These are phyloP conservation scores for Coemansia sp. DNA, from an alignment of 192 early-diverging fungal genomes.

Conservation along the genomic window DNA sequence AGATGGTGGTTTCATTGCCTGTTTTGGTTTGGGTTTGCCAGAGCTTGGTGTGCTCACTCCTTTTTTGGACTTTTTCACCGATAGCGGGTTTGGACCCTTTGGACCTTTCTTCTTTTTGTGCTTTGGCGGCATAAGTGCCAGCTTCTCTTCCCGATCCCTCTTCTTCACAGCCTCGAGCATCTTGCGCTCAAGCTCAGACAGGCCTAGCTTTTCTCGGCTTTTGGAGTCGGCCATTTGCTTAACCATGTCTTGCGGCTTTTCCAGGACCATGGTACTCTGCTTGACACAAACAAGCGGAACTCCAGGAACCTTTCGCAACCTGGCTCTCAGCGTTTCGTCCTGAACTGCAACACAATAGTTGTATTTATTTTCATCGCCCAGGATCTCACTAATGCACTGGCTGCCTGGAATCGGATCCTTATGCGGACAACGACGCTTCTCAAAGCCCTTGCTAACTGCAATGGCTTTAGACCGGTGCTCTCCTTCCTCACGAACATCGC, in stretches of 20 bases:
- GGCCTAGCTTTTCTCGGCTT: constrained; percentile 52
- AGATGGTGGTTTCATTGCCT: not conserved
- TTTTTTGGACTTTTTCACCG: constrained; percentile 71
- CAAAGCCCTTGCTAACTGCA: constrained; percentile 64
- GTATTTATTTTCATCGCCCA: constrained; percentile 73
- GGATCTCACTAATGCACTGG: constrained; percentile 76
- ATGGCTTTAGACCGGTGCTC: constrained; percentile 63
- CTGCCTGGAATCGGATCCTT: constrained; percentile 56
- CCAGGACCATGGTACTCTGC: constrained; percentile 75
- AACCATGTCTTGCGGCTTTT: constrained; percentile 66
- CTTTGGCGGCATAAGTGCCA: constrained; percentile 19
- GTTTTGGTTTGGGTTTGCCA: not conserved
- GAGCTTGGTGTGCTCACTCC: constrained; percentile 3
- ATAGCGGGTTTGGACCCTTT: constrained; percentile 86
- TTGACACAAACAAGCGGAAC: constrained; percentile 87
- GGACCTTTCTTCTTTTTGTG: constrained; percentile 63
- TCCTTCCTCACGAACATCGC: constrained; percentile 68
- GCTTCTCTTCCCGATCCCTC: constrained; percentile 33
- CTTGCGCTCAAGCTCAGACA: constrained; percentile 57
- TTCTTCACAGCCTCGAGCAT: constrained; percentile 58
- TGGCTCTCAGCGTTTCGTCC: constrained; percentile 63
- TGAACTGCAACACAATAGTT: constrained; percentile 88
- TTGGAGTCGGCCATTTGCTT: constrained; percentile 40
- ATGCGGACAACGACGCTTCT: constrained; percentile 82
- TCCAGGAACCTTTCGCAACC: constrained; percentile 71